Evolutionary conservation across 164 flowering plant genomes (phyloP).

Genomic region (Kingdonia uniflora): DNA sequence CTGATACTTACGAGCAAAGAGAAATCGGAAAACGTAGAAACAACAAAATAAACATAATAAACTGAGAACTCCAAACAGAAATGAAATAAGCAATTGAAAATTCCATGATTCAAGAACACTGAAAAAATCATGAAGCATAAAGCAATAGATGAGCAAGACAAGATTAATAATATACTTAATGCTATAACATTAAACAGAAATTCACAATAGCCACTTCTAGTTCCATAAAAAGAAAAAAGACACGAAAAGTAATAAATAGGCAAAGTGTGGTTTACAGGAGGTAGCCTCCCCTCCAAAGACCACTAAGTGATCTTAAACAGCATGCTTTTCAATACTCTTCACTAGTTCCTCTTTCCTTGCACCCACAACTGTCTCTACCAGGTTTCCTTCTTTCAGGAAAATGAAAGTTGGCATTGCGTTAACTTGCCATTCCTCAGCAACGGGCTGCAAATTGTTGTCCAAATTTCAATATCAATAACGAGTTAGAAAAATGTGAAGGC

Average conservation of each 20-base stretch:
- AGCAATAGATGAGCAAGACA: too few species aligned
- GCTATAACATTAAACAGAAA: background rate
- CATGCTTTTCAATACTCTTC: slow-evolving; percentile 10
- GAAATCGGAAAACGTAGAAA: too few species aligned
- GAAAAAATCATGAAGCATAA: background rate
- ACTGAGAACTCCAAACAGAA: too few species aligned
- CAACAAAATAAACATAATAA: too few species aligned
- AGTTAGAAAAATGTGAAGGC: background rate
- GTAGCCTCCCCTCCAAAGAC: background rate
- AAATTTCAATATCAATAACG: background rate
- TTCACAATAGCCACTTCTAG: background rate
- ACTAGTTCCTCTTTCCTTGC: slow-evolving; percentile 40
- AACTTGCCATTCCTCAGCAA: slow-evolving; percentile 40
- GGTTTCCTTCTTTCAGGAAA: slow-evolving; percentile 50
- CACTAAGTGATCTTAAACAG: background rate
- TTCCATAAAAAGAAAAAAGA: background rate
- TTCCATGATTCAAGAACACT: background rate
- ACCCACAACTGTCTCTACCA: slow-evolving; percentile 52
- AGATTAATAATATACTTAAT: background rate
- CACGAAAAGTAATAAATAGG: background rate
- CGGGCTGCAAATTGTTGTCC: slow-evolving; percentile 25
- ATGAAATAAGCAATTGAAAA: too few species aligned
- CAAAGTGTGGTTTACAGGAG: too few species aligned
- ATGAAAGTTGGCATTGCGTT: slow-evolving; percentile 76
- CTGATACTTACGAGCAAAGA: too few species aligned